Percentiles rank a stretch among this genome's conserved stretches.
phyloP scores from a whole-genome alignment of 2,329 filamentous ascomycete species.

The Arthrobotrys entomopaga region DNA sequence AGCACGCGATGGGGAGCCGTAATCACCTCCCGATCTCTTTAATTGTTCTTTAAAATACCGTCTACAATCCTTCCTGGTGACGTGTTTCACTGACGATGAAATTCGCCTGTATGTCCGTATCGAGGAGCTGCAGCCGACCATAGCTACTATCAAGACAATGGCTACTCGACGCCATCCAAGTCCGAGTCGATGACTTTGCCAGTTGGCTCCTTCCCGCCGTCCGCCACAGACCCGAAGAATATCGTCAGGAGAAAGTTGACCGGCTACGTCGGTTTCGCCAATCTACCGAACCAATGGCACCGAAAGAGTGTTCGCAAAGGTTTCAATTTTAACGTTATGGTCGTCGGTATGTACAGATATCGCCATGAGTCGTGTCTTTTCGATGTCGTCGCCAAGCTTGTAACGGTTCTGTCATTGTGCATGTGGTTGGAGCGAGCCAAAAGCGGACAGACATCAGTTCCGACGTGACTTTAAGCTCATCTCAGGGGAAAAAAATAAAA shows the following conservation, averaged over 20 bases:
- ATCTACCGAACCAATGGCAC: slow-evolving; percentile 99
- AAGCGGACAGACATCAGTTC: background rate
- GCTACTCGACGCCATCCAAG: slow-evolving; percentile 48
- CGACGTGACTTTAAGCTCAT: slow-evolving; percentile 47
- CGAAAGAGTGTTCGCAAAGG: slow-evolving; percentile 99
- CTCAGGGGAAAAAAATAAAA: slow-evolving; percentile 21
- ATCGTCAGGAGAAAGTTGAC: slow-evolving; percentile 98
- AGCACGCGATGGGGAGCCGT: slow-evolving; percentile 32
- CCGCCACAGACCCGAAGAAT: slow-evolving; percentile 80
- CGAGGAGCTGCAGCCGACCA: slow-evolving; percentile 51
- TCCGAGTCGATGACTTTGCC: slow-evolving; percentile 50
- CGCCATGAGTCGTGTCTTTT: background rate
- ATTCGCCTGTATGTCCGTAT: slow-evolving; percentile 21
- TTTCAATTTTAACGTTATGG: slow-evolving; percentile 99
- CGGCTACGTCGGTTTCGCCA: slow-evolving; percentile 98
- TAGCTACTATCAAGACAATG: slow-evolving; percentile 51
- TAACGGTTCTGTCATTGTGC: background rate
- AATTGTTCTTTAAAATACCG: slow-evolving; percentile 31
- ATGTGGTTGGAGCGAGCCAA: slow-evolving; percentile 10
- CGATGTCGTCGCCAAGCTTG: slow-evolving; percentile 47
- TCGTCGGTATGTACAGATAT: slow-evolving; percentile 82
- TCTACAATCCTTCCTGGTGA: slow-evolving; percentile 20
- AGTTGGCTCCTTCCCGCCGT: slow-evolving; percentile 37
- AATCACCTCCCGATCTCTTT: background rate
- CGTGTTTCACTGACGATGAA: slow-evolving; percentile 51